A percentile compares a stretch with the other conserved stretches of the same genome.
Evolutionary conservation across 2,329 filamentous ascomycete species (phyloP).

Genomic region (Fusarium denticulatum): DNA sequence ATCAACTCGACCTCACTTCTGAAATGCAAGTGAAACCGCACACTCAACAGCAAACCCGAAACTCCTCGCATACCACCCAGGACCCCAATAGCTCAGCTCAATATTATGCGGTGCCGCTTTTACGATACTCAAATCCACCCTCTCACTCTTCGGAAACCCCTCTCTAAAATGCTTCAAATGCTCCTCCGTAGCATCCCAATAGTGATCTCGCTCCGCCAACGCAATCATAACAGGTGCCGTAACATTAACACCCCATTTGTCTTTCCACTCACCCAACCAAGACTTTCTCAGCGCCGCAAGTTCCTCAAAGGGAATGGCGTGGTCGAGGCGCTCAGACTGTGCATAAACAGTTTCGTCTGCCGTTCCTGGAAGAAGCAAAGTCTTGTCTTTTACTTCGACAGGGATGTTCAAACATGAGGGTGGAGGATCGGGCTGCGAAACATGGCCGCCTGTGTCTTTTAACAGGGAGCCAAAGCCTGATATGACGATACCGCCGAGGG

Average conservation of each 20-base stretch:
- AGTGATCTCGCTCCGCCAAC: conserved; percentile 23
- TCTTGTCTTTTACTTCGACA: conserved; percentile 27
- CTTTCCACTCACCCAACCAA: conserved; percentile 32
- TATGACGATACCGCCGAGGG: conserved; percentile 26
- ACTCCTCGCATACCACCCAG: conserved; percentile 33
- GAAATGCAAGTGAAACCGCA: conserved; percentile 12
- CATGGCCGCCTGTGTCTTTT: conserved; percentile 21
- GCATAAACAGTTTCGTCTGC: conserved; percentile 26
- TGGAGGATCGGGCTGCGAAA: conserved; percentile 7
- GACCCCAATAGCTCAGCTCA: conserved; percentile 35
- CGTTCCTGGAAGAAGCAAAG: conserved; percentile 28
- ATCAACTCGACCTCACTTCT: not conserved
- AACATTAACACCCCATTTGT: conserved; percentile 30
- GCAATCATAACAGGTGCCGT: conserved; percentile 28
- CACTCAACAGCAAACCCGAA: conserved; percentile 38
- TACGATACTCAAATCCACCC: conserved; percentile 33
- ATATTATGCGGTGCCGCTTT: conserved; percentile 33
- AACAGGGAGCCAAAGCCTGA: conserved; percentile 31
- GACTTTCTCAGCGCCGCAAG: conserved; percentile 12
- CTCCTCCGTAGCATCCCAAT: conserved; percentile 32
- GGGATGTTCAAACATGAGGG: conserved; percentile 28
- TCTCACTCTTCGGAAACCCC: conserved; percentile 15
- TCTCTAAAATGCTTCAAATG: conserved; percentile 23
- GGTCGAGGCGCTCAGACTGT: conserved; percentile 23
- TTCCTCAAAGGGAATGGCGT: conserved; percentile 30